Conservation (phyloP, 805 yeast genomes). For the Suhomyces emberorum region DNA sequence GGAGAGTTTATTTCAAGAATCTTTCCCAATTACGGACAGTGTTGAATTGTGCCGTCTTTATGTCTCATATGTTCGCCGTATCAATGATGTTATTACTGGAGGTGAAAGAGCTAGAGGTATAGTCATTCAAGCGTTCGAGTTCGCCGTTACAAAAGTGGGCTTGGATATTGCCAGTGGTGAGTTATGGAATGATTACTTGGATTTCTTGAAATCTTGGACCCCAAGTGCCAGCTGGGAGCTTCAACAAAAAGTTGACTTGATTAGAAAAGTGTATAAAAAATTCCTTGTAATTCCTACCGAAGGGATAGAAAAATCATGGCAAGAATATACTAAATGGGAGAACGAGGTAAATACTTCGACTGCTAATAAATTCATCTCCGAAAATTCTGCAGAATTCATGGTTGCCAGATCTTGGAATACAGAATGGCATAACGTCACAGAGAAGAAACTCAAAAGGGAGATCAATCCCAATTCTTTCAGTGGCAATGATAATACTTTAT, state of each 20-base stretch:
- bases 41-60: constrained; percentile 76
- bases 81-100: constrained; percentile 68
- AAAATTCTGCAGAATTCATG: constrained; percentile 82
- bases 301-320: constrained; percentile 77
- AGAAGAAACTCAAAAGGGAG: constrained; percentile 44
- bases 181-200: constrained; percentile 82
- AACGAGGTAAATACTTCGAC: constrained; percentile 68
- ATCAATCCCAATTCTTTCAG: constrained; percentile 24
- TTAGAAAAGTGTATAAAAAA: constrained; percentile 68
- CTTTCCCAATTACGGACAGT: constrained; percentile 59
- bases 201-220: constrained; percentile 72
- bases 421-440: constrained; percentile 62
- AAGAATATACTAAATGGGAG: constrained; percentile 78
- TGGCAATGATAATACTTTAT: constrained; percentile 13
- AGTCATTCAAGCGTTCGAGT: constrained; percentile 78
- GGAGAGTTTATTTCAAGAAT: constrained; percentile 61
- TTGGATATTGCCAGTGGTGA: constrained; percentile 66
- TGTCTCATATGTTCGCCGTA: constrained; percentile 70
- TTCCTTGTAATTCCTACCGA: constrained; percentile 74
- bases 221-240: constrained; percentile 82
- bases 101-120: constrained; percentile 75
- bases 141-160: constrained; percentile 77
- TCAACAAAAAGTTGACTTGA: constrained; percentile 73
- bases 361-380: constrained; percentile 82
- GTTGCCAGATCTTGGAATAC: constrained; percentile 73